Conservation (phyloP, 2,329 filamentous ascomycete genomes). For the Colletotrichum eremochloae region DNA sequence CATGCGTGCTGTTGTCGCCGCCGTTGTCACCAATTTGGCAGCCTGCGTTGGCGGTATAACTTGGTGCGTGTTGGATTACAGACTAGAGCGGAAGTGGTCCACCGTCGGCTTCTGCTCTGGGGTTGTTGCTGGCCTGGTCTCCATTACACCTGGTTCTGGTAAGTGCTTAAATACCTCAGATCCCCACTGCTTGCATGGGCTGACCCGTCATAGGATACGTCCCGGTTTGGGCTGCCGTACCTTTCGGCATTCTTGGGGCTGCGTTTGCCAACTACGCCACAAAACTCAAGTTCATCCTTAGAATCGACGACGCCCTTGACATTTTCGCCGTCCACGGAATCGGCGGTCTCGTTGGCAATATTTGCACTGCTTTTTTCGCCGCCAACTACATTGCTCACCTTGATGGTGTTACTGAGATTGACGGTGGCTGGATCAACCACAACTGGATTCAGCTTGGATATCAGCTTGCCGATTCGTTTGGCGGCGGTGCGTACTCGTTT, state of each 20-base stretch:
- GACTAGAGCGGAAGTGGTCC: slow-evolving; percentile 91
- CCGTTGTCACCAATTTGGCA: slow-evolving; percentile 86
- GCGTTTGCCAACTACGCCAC: slow-evolving; percentile 89
- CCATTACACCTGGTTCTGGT: slow-evolving; percentile 89
- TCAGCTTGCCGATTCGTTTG: slow-evolving; percentile 85
- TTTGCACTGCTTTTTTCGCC: slow-evolving; percentile 85
- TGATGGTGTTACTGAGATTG: slow-evolving; percentile 76
- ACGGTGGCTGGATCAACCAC: slow-evolving; percentile 85
- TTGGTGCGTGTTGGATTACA: slow-evolving; percentile 91
- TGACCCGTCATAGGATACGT: slow-evolving; percentile 69
- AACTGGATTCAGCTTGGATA: slow-evolving; percentile 88
- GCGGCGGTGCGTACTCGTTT: slow-evolving; percentile 84
- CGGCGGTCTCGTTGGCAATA: slow-evolving; percentile 83
- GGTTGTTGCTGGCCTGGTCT: slow-evolving; percentile 87
- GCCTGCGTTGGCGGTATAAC: slow-evolving; percentile 88
- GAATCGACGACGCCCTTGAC: slow-evolving; percentile 87
- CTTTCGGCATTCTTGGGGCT: slow-evolving; percentile 83
- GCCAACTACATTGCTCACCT: slow-evolving; percentile 87
- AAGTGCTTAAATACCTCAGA: slow-evolving; percentile 43
- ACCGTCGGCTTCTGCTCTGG: slow-evolving; percentile 95
- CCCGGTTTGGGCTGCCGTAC: slow-evolving; percentile 84
- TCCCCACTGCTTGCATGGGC: neutral
- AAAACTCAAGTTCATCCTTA: slow-evolving; percentile 87
- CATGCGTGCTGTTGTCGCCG: slow-evolving; percentile 87
- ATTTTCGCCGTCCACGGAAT: slow-evolving; percentile 89